A percentile compares a stretch with the other conserved stretches of the same genome.
Conservation (phyloP, 2,329 filamentous ascomycete species). For the Arthrinium puccinioides region DNA sequence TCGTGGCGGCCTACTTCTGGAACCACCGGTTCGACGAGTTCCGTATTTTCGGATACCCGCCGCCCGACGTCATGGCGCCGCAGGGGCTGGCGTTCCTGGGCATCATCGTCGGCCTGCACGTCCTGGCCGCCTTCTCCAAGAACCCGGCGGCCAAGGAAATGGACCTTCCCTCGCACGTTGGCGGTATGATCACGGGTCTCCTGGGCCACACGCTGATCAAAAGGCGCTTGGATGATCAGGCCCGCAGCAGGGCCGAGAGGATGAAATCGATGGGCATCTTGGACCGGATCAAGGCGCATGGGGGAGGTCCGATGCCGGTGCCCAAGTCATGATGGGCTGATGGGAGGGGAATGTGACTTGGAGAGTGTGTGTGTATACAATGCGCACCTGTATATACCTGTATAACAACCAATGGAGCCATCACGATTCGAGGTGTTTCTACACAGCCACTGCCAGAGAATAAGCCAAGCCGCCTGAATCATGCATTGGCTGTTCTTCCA, state of each 20-base stretch:
- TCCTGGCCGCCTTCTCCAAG: conserved; percentile 37
- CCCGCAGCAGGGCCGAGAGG: conserved; percentile 15
- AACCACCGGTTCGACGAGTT: conserved; percentile 49
- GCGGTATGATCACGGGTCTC: conserved; percentile 41
- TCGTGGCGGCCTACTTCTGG: conserved; percentile 56
- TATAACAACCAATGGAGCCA: too few relatives aligned
- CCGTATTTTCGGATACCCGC: conserved; percentile 48
- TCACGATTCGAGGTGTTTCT: too few relatives aligned
- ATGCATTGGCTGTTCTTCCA: too few relatives aligned
- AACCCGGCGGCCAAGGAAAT: conserved; percentile 31
- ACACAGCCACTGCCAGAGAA: too few relatives aligned
- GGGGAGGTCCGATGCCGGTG: too few relatives aligned
- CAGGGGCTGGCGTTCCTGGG: conserved; percentile 47
- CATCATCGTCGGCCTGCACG: conserved; percentile 41
- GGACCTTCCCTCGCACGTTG: conserved; percentile 47
- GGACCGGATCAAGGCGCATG: too few relatives aligned
- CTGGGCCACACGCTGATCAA: conserved; percentile 29
- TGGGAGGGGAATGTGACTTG: too few relatives aligned
- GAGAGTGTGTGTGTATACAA: too few relatives aligned
- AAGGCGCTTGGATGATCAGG: conserved; percentile 18
- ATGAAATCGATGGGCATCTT: conserved; percentile 15
- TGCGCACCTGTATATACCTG: too few relatives aligned
- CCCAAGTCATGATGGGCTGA: too few relatives aligned
- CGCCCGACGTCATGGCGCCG: conserved; percentile 43
- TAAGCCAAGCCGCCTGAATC: too few relatives aligned